Conservation (phyloP, 768 basidiomycete genomes). For the Boletus insuetus region DNA sequence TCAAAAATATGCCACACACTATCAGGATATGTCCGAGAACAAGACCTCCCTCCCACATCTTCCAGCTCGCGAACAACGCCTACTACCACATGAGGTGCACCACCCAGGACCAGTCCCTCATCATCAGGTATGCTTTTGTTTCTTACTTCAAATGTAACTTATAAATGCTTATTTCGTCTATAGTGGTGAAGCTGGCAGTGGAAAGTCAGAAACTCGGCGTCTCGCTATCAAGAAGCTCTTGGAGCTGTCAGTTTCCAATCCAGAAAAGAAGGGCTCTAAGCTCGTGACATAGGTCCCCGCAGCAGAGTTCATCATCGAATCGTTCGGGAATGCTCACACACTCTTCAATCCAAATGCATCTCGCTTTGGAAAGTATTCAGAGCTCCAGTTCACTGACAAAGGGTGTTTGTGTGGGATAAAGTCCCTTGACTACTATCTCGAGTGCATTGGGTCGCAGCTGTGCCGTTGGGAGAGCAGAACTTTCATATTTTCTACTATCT, state of each 20-base stretch:
- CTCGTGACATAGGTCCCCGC: constrained; percentile 84
- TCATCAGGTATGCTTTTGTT: not conserved
- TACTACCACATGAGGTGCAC: too few relatives aligned
- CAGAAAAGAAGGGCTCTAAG: constrained; percentile 93
- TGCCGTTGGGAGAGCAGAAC: constrained; percentile 52
- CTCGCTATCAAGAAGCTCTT: constrained; percentile 92
- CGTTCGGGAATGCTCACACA: constrained; percentile 90
- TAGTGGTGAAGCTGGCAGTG: too few relatives aligned
- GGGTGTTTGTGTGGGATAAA: constrained; percentile 88
- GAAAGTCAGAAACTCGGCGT: constrained; percentile 89
- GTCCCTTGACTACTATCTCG: constrained; percentile 68
- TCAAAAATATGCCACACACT: constrained; percentile 84
- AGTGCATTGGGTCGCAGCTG: constrained; percentile 83
- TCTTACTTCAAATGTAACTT: not conserved
- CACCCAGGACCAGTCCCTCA: too few relatives aligned
- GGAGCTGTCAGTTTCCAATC: constrained; percentile 83
- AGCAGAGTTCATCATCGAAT: constrained; percentile 91
- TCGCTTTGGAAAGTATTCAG: too few relatives aligned
- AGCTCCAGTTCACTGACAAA: constrained; percentile 39
- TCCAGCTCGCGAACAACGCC: constrained; percentile 59
- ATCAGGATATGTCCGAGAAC: constrained; percentile 67
- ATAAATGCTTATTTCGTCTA: too few relatives aligned
- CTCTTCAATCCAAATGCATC: constrained; percentile 50
- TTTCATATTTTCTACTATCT: too few relatives aligned
- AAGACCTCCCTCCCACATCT: constrained; percentile 72